Evolutionary conservation across 192 early-diverging fungal species (phyloP).

Genomic region (Backusella parvicylindrica): DNA sequence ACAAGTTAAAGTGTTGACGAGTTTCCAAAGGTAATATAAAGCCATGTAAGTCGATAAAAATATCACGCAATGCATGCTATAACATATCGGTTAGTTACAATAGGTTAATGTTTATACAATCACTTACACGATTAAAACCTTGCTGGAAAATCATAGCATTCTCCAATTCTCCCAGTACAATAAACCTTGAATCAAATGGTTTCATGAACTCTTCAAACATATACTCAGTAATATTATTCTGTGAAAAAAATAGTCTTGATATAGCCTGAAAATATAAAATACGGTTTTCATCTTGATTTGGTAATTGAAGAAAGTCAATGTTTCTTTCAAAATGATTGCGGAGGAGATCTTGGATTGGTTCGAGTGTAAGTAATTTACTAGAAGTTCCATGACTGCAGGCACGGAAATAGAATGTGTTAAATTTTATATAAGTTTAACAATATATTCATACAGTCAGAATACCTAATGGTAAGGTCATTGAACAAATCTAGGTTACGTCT

Average conservation of each 20-base stretch:
- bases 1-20: conserved; percentile 54
- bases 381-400: conserved; percentile 59
- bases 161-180: conserved; percentile 46
- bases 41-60: conserved; percentile 76
- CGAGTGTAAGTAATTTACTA: conserved; percentile 71
- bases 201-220: conserved; percentile 69
- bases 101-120: background rate
- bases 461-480: conserved; percentile 70
- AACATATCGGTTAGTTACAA: background rate
- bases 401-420: background rate
- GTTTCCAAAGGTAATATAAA: conserved; percentile 62
- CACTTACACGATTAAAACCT: conserved; percentile 40
- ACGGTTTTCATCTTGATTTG: conserved; percentile 58
- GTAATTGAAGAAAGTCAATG: conserved; percentile 64
- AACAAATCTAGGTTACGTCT: conserved; percentile 65
- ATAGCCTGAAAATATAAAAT: conserved; percentile 74
- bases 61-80: conserved; percentile 50
- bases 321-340: conserved; percentile 64
- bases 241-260: conserved; percentile 68
- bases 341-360: conserved; percentile 61
- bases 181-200: conserved; percentile 57
- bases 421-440: background rate
- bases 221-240: conserved; percentile 49
- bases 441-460: background rate
- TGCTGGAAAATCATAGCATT: conserved; percentile 54